phyloP scores from a whole-genome alignment of 2,329 filamentous ascomycete species.

The Trichophaea hybrida region DNA sequence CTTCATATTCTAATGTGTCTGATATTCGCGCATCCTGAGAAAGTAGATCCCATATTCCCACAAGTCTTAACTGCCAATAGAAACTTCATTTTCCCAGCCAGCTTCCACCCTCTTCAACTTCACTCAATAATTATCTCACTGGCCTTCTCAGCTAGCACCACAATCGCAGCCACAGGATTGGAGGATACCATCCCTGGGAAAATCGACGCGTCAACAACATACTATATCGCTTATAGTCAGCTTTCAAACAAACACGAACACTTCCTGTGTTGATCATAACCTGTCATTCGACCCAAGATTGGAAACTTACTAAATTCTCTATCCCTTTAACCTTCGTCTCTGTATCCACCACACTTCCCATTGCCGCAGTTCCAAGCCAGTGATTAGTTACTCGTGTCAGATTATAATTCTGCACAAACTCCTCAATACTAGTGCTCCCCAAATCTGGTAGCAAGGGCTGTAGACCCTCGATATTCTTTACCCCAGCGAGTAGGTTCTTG shows the following conservation, averaged over 20 bases:
- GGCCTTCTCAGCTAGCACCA: slow-evolving; percentile 48
- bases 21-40: too few relatives aligned
- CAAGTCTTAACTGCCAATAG: too few relatives aligned
- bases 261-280: background rate
- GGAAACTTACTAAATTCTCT: slow-evolving; percentile 39
- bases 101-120: too few relatives aligned
- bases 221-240: slow-evolving; percentile 26
- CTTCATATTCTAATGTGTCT: too few relatives aligned
- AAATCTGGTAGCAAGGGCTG: slow-evolving; percentile 44
- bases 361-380: slow-evolving; percentile 42
- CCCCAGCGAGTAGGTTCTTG: slow-evolving; percentile 38
- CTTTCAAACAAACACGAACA: too few relatives aligned
- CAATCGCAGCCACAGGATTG: slow-evolving; percentile 53
- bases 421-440: slow-evolving; percentile 38
- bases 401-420: slow-evolving; percentile 16
- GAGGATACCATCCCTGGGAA: slow-evolving; percentile 54
- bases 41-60: too few relatives aligned
- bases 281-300: background rate
- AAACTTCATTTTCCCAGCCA: too few relatives aligned
- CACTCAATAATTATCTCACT: slow-evolving; percentile 31
- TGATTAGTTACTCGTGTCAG: slow-evolving; percentile 26
- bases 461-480: slow-evolving; percentile 42
- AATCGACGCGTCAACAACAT: slow-evolving; percentile 52
- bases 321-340: slow-evolving; percentile 51
- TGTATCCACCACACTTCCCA: slow-evolving; percentile 48